Evolutionary conservation across 495 filamentous ascomycete species (phyloP).

Genomic region (Viridothelium virens): DNA sequence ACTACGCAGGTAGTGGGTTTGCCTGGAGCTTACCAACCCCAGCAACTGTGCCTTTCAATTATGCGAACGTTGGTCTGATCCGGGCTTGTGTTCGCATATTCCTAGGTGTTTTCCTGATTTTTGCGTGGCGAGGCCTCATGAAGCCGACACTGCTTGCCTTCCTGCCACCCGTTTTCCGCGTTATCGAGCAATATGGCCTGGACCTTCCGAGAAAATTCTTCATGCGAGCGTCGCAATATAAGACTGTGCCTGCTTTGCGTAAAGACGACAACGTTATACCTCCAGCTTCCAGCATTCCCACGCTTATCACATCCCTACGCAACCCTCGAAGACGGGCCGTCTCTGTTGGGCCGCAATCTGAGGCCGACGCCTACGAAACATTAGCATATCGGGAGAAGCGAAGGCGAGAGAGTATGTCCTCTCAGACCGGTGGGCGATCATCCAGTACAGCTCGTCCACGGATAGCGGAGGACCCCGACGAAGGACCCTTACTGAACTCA

Average conservation of each 20-base stretch:
- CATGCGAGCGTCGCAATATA: conserved; percentile 82
- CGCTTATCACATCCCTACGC: conserved; percentile 66
- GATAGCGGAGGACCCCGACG: neutral
- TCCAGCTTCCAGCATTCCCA: conserved; percentile 72
- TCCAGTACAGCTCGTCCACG: neutral
- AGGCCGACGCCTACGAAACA: conserved; percentile 91
- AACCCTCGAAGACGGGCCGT: conserved; percentile 74
- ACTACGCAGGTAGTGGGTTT: conserved; percentile 46
- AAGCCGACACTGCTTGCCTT: conserved; percentile 72
- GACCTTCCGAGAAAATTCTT: conserved; percentile 81
- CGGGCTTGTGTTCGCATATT: conserved; percentile 57
- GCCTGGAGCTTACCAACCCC: conserved; percentile 52
- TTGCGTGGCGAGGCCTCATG: conserved; percentile 79
- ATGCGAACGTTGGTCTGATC: conserved; percentile 53
- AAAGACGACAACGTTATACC: conserved; percentile 83
- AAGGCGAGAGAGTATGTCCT: conserved; percentile 61
- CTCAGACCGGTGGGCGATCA: conserved; percentile 4
- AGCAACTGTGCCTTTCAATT: conserved; percentile 56
- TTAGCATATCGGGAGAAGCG: conserved; percentile 83
- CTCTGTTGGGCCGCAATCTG: conserved; percentile 88
- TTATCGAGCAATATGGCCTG: conserved; percentile 70
- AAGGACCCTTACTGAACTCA: neutral
- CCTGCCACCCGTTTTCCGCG: conserved; percentile 78
- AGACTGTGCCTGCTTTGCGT: conserved; percentile 65
- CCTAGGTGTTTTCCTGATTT: conserved; percentile 72